Conservation (phyloP, 2,329 filamentous ascomycete genomes). For the Ploettnerulaceae sp. region DNA sequence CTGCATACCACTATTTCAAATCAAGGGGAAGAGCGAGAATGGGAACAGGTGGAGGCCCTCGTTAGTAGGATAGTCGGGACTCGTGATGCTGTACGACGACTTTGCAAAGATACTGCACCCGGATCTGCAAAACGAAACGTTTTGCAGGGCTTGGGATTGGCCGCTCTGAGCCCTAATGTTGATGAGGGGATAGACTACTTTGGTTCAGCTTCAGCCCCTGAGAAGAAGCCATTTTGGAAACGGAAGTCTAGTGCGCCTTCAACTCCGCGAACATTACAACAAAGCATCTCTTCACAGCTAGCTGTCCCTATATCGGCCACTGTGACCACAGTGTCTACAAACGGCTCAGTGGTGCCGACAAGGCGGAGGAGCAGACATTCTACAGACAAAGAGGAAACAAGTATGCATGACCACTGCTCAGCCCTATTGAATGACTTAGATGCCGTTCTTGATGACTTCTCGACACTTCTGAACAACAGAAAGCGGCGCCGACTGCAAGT, state of each 20-base stretch:
- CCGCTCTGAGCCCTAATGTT: slow-evolving; percentile 32
- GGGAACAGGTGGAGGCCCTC: slow-evolving; percentile 79
- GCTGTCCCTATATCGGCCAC: slow-evolving; percentile 26
- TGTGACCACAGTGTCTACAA: slow-evolving; percentile 24
- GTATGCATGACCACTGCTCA: slow-evolving; percentile 76
- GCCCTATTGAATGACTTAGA: slow-evolving; percentile 82
- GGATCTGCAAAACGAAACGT: slow-evolving; percentile 19
- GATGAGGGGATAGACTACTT: slow-evolving; percentile 52
- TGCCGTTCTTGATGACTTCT: slow-evolving; percentile 76
- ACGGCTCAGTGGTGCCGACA: slow-evolving; percentile 17
- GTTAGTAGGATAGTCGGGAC: slow-evolving; percentile 84
- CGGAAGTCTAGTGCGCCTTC: slow-evolving; percentile 59
- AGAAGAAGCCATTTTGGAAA: slow-evolving; percentile 85
- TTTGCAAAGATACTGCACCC: slow-evolving; percentile 79
- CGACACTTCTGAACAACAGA: slow-evolving; percentile 68
- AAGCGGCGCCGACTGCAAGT: slow-evolving; percentile 66
- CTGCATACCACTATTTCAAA: slow-evolving; percentile 23
- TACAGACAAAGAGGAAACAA: slow-evolving; percentile 51
- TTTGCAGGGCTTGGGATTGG: slow-evolving; percentile 36
- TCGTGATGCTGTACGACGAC: slow-evolving; percentile 77
- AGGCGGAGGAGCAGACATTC: slow-evolving; percentile 15
- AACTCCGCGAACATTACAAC: slow-evolving; percentile 25
- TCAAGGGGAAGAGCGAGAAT: slow-evolving; percentile 70
- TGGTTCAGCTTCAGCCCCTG: slow-evolving; percentile 41
- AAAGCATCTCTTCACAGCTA: slow-evolving; percentile 29